A percentile compares a stretch with the other conserved stretches of the same genome.
phyloP scores from a whole-genome alignment of 305 asterid genomes.

The Rubia balearica region DNA sequence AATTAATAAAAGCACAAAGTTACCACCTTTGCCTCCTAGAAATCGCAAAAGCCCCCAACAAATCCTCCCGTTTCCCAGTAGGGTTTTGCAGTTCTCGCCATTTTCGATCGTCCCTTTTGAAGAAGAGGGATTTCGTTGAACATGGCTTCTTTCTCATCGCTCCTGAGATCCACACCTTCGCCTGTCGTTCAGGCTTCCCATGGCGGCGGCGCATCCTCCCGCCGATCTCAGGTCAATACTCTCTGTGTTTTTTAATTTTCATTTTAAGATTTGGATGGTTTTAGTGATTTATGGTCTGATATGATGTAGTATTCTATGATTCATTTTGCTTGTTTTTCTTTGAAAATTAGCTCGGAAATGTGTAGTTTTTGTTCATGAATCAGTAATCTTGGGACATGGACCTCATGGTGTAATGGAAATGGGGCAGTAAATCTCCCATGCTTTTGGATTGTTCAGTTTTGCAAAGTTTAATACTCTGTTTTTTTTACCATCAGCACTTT shows the following conservation, averaged over 20 bases:
- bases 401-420: no score
- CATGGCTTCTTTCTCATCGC: constrained; percentile 58
- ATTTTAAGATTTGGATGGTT: no score
- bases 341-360: no score
- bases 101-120: constrained; percentile 9
- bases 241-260: not conserved
- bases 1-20: not conserved
- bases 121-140: not conserved
- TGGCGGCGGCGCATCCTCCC: constrained; percentile 33
- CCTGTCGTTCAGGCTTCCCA: constrained; percentile 36
- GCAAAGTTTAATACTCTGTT: not conserved
- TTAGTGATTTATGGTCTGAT: no score
- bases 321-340: no score
- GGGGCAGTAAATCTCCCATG: no score
- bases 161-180: constrained; percentile 53
- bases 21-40: not conserved
- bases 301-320: no score
- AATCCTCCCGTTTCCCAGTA: not conserved
- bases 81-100: not conserved
- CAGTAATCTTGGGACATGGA: not conserved
- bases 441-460: no score
- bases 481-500: not conserved
- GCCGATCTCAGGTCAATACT: constrained; percentile 37
- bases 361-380: no score
- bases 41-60: not conserved